Conservation (phyloP, 2,329 filamentous ascomycete genomes). For the Zopfia rhizophila region DNA sequence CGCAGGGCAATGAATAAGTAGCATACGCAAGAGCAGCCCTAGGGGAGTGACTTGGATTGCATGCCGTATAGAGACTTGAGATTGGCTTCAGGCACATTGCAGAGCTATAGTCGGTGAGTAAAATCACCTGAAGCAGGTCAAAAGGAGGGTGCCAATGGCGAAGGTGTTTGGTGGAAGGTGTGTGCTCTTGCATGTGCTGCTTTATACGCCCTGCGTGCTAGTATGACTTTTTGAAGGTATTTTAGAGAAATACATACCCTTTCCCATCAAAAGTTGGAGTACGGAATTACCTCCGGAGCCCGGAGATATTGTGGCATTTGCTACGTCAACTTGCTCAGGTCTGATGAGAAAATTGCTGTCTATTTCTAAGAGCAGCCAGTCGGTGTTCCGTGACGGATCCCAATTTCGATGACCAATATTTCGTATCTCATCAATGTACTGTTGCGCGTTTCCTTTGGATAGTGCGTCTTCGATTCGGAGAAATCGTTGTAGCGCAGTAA, state of each 20-base stretch:
- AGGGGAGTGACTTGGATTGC: too few species aligned
- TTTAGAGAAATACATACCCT: constrained; percentile 56
- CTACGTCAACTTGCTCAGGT: constrained; percentile 70
- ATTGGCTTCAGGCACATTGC: too few species aligned
- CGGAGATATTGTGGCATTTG: constrained; percentile 68
- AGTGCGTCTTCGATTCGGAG: constrained; percentile 54
- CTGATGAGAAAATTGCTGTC: constrained; percentile 72
- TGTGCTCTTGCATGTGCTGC: too few species aligned
- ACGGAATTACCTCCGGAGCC: constrained; percentile 65
- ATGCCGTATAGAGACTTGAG: too few species aligned
- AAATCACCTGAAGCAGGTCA: too few species aligned
- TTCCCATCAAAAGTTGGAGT: constrained; percentile 74
- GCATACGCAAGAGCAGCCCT: too few species aligned
- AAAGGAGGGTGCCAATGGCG: too few species aligned
- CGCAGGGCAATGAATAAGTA: too few species aligned
- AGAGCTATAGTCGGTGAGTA: too few species aligned
- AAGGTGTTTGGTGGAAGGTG: too few species aligned
- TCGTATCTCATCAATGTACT: constrained; percentile 54
- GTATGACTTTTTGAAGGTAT: too few species aligned
- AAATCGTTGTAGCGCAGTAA: constrained; percentile 60
- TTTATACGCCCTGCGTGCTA: too few species aligned
- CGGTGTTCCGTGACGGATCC: constrained; percentile 63
- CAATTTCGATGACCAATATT: constrained; percentile 67
- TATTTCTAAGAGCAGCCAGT: constrained; percentile 75
- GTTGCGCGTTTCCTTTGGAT: constrained; percentile 30